Evolutionary conservation across 140 eudicot species (phyloP).

Genomic region (Cichorium intybus): DNA sequence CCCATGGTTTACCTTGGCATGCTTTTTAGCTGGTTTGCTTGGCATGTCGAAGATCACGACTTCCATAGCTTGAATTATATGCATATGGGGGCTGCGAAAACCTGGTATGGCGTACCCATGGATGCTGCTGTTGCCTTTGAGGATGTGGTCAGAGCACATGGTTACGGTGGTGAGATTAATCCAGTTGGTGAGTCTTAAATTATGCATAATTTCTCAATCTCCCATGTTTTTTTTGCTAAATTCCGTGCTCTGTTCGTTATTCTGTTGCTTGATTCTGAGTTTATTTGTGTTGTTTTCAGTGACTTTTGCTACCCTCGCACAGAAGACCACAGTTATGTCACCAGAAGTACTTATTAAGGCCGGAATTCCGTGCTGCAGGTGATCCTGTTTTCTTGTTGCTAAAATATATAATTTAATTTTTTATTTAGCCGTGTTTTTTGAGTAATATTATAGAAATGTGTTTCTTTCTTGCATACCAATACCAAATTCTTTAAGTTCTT

Average conservation of each 20-base stretch:
- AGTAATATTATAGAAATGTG: no score
- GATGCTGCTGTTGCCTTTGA: conserved; percentile 93
- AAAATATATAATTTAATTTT: neutral
- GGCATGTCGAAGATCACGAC: conserved; percentile 99
- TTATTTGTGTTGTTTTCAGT: conserved; percentile 42
- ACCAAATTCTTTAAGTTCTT: neutral
- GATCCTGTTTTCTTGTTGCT: neutral
- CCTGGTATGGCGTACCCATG: conserved; percentile 95
- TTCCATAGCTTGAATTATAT: conserved; percentile 92
- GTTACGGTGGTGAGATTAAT: conserved; percentile 88
- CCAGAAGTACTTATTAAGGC: conserved; percentile 68
- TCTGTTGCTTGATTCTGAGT: neutral
- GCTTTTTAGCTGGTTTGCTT: conserved; percentile 99
- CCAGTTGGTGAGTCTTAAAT: conserved; percentile 65
- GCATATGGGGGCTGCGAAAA: conserved; percentile 88
- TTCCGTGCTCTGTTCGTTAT: conserved; percentile 5
- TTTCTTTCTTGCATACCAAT: neutral
- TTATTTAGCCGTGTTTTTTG: neutral
- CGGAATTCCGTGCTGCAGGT: conserved; percentile 98
- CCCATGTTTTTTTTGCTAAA: conserved; percentile 11
- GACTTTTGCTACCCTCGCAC: conserved; percentile 74
- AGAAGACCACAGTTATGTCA: conserved; percentile 45
- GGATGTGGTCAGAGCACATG: conserved; percentile 81
- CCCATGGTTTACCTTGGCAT: conserved; percentile 92
- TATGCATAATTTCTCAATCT: neutral